Base-by-base conservation (phyloP, 2,329 filamentous ascomycete genomes). In the Blastomyces gilchristii region DNA sequence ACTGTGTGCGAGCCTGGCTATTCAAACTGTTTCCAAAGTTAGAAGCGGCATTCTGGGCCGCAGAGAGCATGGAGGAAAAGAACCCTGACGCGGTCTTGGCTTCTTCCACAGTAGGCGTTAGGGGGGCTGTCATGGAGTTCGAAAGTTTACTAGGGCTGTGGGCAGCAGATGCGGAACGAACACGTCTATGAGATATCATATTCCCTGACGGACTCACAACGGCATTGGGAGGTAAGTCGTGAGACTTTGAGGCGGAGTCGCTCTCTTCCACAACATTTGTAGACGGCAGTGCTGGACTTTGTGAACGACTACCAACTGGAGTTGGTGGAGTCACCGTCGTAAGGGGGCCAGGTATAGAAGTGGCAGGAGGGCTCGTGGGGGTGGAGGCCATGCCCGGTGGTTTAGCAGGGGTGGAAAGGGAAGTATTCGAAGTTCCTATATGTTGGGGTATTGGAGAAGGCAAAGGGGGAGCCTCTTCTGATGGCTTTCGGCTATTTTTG, bases 61-160 rank as follows among this genome's bases (percentile, higher is more conserved):
- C 93, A 50, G 91, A 93, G 67, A 99, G 85, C 72, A 99, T 89
- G 34, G 90, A 92, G 4, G 91, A 96, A 76, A 99, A 97, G 78
- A 99, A 97, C 0, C 91, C 87, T 47, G 74, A 75, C 41, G 75
- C 76, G 62, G 77, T 69, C 65, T 75, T 75, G 3, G 75, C 71
- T 69, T 87, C 87, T 73, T 97, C 92, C 47, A 85, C 80, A 0
- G 87, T 89, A 8, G 91, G 90, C 2, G 91, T 89, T 61, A 94
- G 79, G 9, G 91, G 88, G 18, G 83, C 85, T 62, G 83, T 82
- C 67, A 86, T 86, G 59, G 86, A 86, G 67, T 84, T 91, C 41
- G 92, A 96, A 47, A 97, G 82, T 77, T 95, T 97, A 81, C 91
- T 97, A 41, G 91, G 92, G 53, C 82, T 82, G 66, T 86, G 75